Evolutionary conservation across 2,329 filamentous ascomycete species (phyloP).

Genomic region (Tolypocladium guangdongense): DNA sequence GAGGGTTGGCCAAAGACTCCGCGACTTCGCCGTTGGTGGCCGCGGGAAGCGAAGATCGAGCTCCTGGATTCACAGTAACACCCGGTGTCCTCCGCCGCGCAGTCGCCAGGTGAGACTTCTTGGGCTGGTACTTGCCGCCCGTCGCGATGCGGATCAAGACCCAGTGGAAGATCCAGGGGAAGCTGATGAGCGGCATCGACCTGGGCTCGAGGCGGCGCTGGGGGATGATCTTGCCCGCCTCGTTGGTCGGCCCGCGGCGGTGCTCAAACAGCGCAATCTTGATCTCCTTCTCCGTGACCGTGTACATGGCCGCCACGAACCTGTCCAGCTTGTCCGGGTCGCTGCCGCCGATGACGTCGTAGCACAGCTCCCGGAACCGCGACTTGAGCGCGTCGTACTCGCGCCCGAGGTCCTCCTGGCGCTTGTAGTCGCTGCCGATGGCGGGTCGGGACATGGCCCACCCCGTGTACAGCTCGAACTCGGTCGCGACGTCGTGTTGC

Average conservation of each 20-base stretch:
- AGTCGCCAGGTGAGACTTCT: conserved; percentile 7
- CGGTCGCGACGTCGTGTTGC: conserved; percentile 71
- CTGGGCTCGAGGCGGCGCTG: conserved; percentile 19
- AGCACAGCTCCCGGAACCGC: conserved; percentile 56
- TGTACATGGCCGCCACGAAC: conserved; percentile 83
- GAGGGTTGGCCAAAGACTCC: background rate
- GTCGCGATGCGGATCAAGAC: conserved; percentile 31
- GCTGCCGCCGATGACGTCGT: conserved; percentile 48
- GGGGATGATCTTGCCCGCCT: conserved; percentile 18
- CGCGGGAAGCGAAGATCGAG: background rate
- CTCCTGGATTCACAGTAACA: background rate
- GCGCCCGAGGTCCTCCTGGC: conserved; percentile 69
- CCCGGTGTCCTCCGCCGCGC: conserved; percentile 2
- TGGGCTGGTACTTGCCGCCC: conserved; percentile 13
- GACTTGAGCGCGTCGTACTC: conserved; percentile 57
- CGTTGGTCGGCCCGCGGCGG: conserved; percentile 15
- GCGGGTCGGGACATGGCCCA: conserved; percentile 70
- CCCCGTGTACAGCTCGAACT: conserved; percentile 86
- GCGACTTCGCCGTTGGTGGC: background rate
- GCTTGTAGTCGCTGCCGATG: conserved; percentile 69
- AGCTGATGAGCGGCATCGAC: conserved; percentile 74
- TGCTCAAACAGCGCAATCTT: conserved; percentile 43
- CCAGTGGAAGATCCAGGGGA: conserved; percentile 80
- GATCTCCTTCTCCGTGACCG: conserved; percentile 63
- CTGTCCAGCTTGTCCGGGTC: conserved; percentile 50